Evolutionary conservation across 2,329 filamentous ascomycete genomes (phyloP).

Genomic region (Pseudogymnoascus sp.): DNA sequence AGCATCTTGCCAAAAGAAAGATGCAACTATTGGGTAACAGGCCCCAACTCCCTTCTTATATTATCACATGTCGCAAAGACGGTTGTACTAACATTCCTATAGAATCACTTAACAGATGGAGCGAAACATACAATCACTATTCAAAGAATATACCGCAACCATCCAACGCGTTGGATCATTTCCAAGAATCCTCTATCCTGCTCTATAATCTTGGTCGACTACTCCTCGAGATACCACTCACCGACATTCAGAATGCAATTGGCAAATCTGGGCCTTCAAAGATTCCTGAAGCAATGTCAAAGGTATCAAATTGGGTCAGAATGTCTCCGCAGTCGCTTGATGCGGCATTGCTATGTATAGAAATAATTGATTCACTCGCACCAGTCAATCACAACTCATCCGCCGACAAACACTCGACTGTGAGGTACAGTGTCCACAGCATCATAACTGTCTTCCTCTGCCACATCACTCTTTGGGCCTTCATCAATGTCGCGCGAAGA

Average conservation of each 20-base stretch:
- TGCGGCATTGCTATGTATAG: constrained; percentile 16
- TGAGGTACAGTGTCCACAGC: constrained; percentile 18
- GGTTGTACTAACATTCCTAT: background rate
- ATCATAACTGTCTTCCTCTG: constrained; percentile 20
- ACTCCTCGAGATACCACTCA: constrained; percentile 17
- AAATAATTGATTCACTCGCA: constrained; percentile 15
- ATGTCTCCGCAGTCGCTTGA: constrained; percentile 14
- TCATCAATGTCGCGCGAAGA: constrained; percentile 14
- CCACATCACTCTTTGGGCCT: constrained; percentile 21
- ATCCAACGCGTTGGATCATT: constrained; percentile 14
- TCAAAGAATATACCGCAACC: background rate
- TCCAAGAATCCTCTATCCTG: constrained; percentile 16
- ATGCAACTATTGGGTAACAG: background rate
- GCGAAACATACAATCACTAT: background rate
- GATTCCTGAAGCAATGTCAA: constrained; percentile 15
- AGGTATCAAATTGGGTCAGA: constrained; percentile 17
- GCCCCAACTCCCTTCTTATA: background rate
- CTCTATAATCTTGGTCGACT: constrained; percentile 18
- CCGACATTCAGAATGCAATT: constrained; percentile 20
- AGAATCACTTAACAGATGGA: background rate
- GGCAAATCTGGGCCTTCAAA: constrained; percentile 18
- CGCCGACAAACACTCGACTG: background rate
- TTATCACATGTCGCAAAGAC: background rate
- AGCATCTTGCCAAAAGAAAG: background rate
- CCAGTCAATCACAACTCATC: background rate